Percentiles rank a stretch among this genome's conserved stretches.
phyloP scores from a whole-genome alignment of 1,284 basidiomycete genomes.

The Sanghuangporus sanghuang region DNA sequence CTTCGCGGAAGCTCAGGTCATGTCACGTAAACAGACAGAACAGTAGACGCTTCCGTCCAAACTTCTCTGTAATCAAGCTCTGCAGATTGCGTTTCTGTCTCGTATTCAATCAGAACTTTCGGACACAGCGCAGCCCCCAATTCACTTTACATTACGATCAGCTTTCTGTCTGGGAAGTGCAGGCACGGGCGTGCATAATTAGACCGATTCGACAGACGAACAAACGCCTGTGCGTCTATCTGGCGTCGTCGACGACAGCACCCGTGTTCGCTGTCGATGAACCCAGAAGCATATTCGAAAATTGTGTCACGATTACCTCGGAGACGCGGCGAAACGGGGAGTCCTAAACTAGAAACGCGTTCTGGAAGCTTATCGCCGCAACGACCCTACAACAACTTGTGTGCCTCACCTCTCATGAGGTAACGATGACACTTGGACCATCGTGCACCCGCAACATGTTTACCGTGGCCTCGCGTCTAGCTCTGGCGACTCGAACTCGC shows the following conservation, averaged over 20 bases:
- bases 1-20: slow-evolving; percentile 11
- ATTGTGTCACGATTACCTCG: not conserved
- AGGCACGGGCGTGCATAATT: not conserved
- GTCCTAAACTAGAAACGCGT: not conserved
- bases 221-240: slow-evolving; percentile 1
- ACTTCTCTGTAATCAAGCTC: not conserved
- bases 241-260: not conserved
- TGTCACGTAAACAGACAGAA: slow-evolving; percentile 11
- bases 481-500: not conserved
- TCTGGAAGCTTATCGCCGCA: not conserved
- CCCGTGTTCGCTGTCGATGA: not conserved
- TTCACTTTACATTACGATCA: not conserved
- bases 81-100: not conserved
- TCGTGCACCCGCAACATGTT: not conserved
- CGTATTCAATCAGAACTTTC: not conserved
- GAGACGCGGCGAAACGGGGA: not conserved
- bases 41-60: not conserved
- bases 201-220: not conserved
- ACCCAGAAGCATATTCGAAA: not conserved
- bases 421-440: not conserved
- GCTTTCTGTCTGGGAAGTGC: not conserved
- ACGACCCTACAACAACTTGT: not conserved
- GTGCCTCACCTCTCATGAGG: not conserved
- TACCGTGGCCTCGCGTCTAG: not conserved
- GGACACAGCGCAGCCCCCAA: not conserved